Evolutionary conservation across 768 basidiomycete species (phyloP), one percentile per base, ranked within the genome.

Genomic region (Coprinopsis cinerea): DNA sequence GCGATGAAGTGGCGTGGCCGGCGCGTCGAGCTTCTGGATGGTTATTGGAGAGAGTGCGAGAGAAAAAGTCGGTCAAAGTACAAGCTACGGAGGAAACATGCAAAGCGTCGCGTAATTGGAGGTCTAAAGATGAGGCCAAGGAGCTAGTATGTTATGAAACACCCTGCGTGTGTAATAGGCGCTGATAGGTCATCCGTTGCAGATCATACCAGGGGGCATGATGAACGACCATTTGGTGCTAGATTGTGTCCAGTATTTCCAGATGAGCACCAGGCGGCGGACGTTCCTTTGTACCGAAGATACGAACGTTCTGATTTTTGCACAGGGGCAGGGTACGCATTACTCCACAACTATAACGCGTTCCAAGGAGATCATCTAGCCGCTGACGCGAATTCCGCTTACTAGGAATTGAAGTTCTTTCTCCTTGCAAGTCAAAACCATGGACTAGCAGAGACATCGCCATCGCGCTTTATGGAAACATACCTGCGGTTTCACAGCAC

Each of bases 201-300:
- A 45, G 53, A 53, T 44, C 37, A 57, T 59, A 25, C 35, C 47
- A 58, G 73, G 74, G 53, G 36, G 40, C 18, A 71, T 73, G 59
- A 63, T 57, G 51, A 89, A 88, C 57, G 89, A 92, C 57, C 71
- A 72, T 45, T 64, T 85, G 32, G 88, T 92, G 57, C 64, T 85
- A 46, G 90, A 91, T 61, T 92, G 88, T 57, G 85, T 82, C 58
- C 67, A 73, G 55, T 85, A 81, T 62, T 88, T 57, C 83, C 47
- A 64, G 55, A 32, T 70, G 65, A 52, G n/a, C n/a, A n/a, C 42
- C n/a, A 64, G 58, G 39, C 67, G 70, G n/a, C 70, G 64, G 52
- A 83, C 82, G n/a, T 67, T 76, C 46, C 56, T 89, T 37, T 81
- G 83, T 61, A 87, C 79, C 49, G 78, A 72, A 41, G 89, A 92